These are phyloP conservation scores for Cylindrotheca closterium DNA, from an alignment of 108 stramenopile species.

Conservation along the genomic window DNA sequence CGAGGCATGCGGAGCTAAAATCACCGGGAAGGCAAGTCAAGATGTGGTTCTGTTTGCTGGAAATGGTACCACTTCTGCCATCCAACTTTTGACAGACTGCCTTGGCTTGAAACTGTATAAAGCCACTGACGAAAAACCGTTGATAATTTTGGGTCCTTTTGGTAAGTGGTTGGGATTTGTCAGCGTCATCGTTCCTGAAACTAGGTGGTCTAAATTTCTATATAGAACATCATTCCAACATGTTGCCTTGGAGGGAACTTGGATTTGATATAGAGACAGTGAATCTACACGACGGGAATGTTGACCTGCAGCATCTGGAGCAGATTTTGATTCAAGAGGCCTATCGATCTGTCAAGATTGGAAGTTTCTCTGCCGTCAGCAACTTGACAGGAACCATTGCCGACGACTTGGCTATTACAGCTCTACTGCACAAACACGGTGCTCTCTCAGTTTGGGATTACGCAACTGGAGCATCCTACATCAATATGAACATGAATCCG, in stretches of 20 bases:
- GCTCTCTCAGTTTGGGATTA: conserved; percentile 95
- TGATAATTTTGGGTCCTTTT: conserved; percentile 92
- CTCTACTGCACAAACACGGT: conserved; percentile 79
- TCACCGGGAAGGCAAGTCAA: conserved; percentile 85
- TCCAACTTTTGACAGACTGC: conserved; percentile 74
- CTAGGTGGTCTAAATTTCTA: no score
- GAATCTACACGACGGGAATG: conserved; percentile 40
- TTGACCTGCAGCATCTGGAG: conserved; percentile 79
- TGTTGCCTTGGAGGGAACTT: conserved; percentile 96
- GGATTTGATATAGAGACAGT: conserved; percentile 73
- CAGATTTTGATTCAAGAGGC: conserved; percentile 42
- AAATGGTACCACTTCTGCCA: conserved; percentile 91
- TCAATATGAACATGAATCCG: conserved; percentile 91
- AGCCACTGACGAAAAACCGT: conserved; percentile 31
- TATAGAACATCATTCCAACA: conserved; percentile 94
- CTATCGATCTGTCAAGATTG: conserved; percentile 69
- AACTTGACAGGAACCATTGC: conserved; percentile 92
- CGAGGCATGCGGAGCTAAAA: conserved; percentile 77
- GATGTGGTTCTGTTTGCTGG: conserved; percentile 96
- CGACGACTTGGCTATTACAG: conserved; percentile 80
- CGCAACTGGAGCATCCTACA: conserved; percentile 94
- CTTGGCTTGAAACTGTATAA: conserved; percentile 41
- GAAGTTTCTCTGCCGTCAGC: conserved; percentile 88
- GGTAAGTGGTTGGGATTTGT: not conserved
- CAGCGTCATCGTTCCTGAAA: no score